Evolutionary conservation across 2,329 filamentous ascomycete genomes (phyloP), one percentile per base, ranked within the genome.

Genomic region (Leptoxyphium fumago): DNA sequence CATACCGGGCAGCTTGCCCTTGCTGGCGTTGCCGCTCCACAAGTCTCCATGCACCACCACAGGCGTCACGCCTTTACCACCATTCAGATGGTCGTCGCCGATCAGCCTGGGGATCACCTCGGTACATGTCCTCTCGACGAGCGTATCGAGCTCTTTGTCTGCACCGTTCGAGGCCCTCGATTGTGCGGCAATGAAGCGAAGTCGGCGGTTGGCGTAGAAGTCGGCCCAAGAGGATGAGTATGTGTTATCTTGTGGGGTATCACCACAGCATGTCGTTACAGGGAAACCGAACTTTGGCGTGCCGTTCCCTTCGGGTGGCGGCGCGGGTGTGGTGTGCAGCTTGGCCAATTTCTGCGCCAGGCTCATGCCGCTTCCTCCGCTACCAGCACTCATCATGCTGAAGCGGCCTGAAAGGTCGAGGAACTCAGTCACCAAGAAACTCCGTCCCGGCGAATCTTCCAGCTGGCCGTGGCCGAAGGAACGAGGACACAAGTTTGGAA

Each of bases 11-110:
- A 94, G 80, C 38, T 68, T 69, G 0, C 82, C 87, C 2, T 68
- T 63, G 10, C 77, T 76, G 41, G 82, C 77, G 61, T 95, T 95
- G 0, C 89, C 89, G 50, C 78, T 83, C 89, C 89, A 95, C n/a
- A 95, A 63, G 64, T 95, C 88, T 1, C 89, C 89, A 57, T 96
- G 89, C 0, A 94, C 70, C 5, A 94, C 74, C 0, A 91, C 87
- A 0, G 88, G 86, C n/a, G 61, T 68, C 21, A 91, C 71, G 0
- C 71, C 73, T 40, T 75, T 66, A 3, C 73, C 72, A 47, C 66
- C 67, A 36, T 74, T 77, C 10, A 93, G 61, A 56, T 79, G 76
- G 0, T 65, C 70, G 43, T 84, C 78, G 0, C 80, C 77, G 10
- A 95, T 66, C n/a, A 95, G 64, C 1, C 80, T 66, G 1, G 86